Evolutionary conservation across 306 rosid species (phyloP).

Genomic region (Medicago lupulina): DNA sequence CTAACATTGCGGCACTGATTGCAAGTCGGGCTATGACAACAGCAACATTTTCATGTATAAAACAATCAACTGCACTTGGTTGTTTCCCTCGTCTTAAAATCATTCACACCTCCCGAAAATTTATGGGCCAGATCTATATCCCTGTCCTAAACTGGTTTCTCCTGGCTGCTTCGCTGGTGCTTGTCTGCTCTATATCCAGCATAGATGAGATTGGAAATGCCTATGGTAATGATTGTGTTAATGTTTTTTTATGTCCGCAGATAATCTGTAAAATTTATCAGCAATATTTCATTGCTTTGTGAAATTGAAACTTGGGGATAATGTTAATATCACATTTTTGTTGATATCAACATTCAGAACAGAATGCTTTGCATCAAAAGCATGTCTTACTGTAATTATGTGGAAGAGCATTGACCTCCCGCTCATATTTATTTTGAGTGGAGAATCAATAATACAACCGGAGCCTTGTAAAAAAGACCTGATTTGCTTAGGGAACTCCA

Average conservation of each 20-base stretch:
- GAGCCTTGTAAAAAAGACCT: slow-evolving; percentile 26
- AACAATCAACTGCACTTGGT: slow-evolving; percentile 97
- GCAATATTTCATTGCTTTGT: slow-evolving; percentile 20
- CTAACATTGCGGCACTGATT: slow-evolving; percentile 88
- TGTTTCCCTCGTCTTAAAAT: slow-evolving; percentile 99
- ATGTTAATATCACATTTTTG: slow-evolving; percentile 12
- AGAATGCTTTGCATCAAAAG: slow-evolving; percentile 30
- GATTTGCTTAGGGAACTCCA: slow-evolving; percentile 8
- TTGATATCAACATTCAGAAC: slow-evolving; percentile 12
- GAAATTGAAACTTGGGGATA: slow-evolving; percentile 31
- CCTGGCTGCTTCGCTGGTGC: slow-evolving; percentile 75
- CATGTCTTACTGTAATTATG: slow-evolving; percentile 17
- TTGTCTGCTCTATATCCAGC: slow-evolving; percentile 81
- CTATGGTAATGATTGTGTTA: slow-evolving; percentile 67
- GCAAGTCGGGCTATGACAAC: slow-evolving; percentile 99
- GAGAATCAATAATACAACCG: slow-evolving; percentile 26
- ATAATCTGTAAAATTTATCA: slow-evolving; percentile 25
- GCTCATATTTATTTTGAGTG: slow-evolving; percentile 31
- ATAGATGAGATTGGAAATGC: slow-evolving; percentile 97
- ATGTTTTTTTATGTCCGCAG: slow-evolving; percentile 8
- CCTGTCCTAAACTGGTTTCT: slow-evolving; percentile 96
- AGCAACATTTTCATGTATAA: slow-evolving; percentile 96
- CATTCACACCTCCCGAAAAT: slow-evolving; percentile 89
- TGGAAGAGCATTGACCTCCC: not conserved
- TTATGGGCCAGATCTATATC: slow-evolving; percentile 98